phyloP scores from a whole-genome alignment of 441 rosid genomes.

The Gossypium davidsonii region DNA sequence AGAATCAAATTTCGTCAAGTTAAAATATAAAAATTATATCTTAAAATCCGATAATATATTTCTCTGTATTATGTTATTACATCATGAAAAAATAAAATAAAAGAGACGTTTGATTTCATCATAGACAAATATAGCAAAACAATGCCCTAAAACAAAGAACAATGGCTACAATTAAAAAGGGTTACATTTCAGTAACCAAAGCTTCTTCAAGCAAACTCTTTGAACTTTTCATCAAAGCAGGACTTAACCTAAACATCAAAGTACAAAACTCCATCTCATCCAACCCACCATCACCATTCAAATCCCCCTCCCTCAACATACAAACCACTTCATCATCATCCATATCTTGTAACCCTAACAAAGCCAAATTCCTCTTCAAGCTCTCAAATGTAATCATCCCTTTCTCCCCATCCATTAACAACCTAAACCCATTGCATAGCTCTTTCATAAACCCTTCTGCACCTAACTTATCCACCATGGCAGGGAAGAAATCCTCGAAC shows the following conservation, averaged over 20 bases:
- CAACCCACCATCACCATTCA: slow-evolving; percentile 35
- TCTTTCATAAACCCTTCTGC: slow-evolving; percentile 34
- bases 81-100: too few species aligned
- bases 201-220: slow-evolving; percentile 29
- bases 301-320: slow-evolving; percentile 36
- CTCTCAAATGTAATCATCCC: slow-evolving; percentile 33
- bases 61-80: too few species aligned
- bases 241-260: slow-evolving; percentile 39
- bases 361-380: slow-evolving; percentile 28
- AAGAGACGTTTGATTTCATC: too few species aligned
- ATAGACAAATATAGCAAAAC: not conserved
- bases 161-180: not conserved
- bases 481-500: slow-evolving; percentile 36
- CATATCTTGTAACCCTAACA: slow-evolving; percentile 30
- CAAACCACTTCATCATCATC: slow-evolving; percentile 25
- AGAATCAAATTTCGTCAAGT: too few species aligned
- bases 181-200: slow-evolving; percentile 18
- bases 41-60: too few species aligned
- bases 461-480: slow-evolving; percentile 34
- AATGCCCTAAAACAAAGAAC: not conserved
- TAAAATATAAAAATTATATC: too few species aligned
- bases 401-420: slow-evolving; percentile 29
- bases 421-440: slow-evolving; percentile 29
- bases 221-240: slow-evolving; percentile 29
- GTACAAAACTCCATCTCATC: slow-evolving; percentile 37